A percentile compares a stretch with the other conserved stretches of the same genome.
Evolutionary conservation across 805 yeast genomes (phyloP).

Genomic region (Lipomyces kockii): DNA sequence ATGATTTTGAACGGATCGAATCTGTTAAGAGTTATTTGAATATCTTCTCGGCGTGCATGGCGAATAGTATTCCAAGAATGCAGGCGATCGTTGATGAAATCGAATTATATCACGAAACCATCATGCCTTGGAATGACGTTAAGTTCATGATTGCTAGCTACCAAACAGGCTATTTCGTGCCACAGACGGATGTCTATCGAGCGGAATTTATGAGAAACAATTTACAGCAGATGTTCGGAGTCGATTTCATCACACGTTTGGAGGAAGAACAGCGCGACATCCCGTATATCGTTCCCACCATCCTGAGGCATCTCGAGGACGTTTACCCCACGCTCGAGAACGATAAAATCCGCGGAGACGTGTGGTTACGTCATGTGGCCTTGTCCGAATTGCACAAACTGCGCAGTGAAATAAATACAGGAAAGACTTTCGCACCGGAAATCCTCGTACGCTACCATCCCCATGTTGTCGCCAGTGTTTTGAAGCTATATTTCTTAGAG

Average conservation of each 20-base stretch:
- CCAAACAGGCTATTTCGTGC: conserved; percentile 74
- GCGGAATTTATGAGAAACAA: conserved; percentile 71
- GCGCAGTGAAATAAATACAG: conserved; percentile 57
- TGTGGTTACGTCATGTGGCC: conserved; percentile 72
- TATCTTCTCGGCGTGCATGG: conserved; percentile 70
- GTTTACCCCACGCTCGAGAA: conserved; percentile 66
- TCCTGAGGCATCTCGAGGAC: conserved; percentile 68
- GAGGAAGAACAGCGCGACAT: conserved; percentile 74
- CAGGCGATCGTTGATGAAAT: conserved; percentile 65
- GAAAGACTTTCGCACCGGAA: conserved; percentile 40
- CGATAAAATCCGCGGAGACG: conserved; percentile 67
- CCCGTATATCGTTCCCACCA: conserved; percentile 66
- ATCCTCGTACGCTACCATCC: conserved; percentile 52
- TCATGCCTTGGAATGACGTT: conserved; percentile 71
- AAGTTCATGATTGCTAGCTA: conserved; percentile 67
- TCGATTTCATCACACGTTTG: conserved; percentile 71
- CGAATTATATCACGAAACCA: conserved; percentile 67
- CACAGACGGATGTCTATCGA: conserved; percentile 74
- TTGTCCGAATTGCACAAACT: conserved; percentile 64
- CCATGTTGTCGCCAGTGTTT: conserved; percentile 65
- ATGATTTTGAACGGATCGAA: conserved; percentile 75
- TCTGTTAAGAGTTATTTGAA: conserved; percentile 76
- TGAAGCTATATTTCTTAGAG: conserved; percentile 76
- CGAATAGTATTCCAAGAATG: conserved; percentile 62
- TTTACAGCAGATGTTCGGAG: conserved; percentile 75